These are phyloP conservation scores for Lachnellula occidentalis DNA, from an alignment of 2,329 filamentous ascomycete genomes.

Conservation along the genomic window DNA sequence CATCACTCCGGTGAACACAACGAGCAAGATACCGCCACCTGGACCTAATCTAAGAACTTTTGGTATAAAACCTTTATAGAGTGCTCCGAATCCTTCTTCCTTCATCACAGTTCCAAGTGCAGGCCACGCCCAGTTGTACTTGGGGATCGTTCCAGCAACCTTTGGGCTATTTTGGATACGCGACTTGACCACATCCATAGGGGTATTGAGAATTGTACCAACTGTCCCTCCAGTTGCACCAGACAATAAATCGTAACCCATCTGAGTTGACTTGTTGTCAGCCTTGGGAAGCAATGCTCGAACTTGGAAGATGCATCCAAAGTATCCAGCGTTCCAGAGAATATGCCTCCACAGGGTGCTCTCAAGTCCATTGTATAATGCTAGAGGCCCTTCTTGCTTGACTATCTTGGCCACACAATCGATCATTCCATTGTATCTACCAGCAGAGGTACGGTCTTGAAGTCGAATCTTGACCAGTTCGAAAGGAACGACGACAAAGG, in stretches of 20 bases:
- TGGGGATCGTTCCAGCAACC: conserved; percentile 72
- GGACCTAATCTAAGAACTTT: conserved; percentile 81
- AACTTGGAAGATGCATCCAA: conserved; percentile 98
- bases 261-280: conserved; percentile 74
- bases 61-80: conserved; percentile 97
- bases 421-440: conserved; percentile 78
- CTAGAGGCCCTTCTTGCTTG: conserved; percentile 73
- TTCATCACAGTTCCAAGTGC: conserved; percentile 78
- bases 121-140: conserved; percentile 99
- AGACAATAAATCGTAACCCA: conserved; percentile 81
- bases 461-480: conserved; percentile 98
- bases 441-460: conserved; percentile 88
- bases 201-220: conserved; percentile 90
- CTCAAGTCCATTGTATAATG: conserved; percentile 95
- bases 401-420: conserved; percentile 80
- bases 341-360: conserved; percentile 95
- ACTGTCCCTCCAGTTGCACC: conserved; percentile 83
- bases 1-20: conserved; percentile 83
- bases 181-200: conserved; percentile 96
- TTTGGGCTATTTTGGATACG: conserved; percentile 92
- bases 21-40: conserved; percentile 62
- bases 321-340: conserved; percentile 93
- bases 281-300: conserved; percentile 75
- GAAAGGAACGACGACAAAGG: conserved; percentile 96
- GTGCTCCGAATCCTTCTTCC: conserved; percentile 85